Conservation (phyloP, 768 basidiomycete genomes). For the Neoboletus subvelutipes region DNA sequence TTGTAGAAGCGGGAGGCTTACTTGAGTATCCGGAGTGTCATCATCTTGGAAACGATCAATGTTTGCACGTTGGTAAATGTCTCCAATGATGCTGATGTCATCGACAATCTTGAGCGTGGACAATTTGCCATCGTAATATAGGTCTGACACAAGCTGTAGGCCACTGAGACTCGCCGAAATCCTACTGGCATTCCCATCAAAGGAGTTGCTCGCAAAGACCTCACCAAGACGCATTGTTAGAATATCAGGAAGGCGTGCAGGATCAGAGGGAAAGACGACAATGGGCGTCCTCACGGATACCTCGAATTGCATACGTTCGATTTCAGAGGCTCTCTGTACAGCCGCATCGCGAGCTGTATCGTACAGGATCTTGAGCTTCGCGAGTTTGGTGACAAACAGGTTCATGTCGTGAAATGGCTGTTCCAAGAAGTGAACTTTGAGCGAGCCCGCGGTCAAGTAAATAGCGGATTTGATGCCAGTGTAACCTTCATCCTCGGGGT, state of each 20-base stretch:
- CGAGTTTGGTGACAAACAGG: slow-evolving; percentile 78
- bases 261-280: slow-evolving; percentile 77
- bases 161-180: slow-evolving; percentile 77
- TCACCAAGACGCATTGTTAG: slow-evolving; percentile 86
- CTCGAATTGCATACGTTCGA: slow-evolving; percentile 91
- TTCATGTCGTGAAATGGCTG: slow-evolving; percentile 88
- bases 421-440: slow-evolving; percentile 87
- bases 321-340: slow-evolving; percentile 87
- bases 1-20: slow-evolving; percentile 32
- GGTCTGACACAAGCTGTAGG: slow-evolving; percentile 76
- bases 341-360: slow-evolving; percentile 93
- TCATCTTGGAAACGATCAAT: slow-evolving; percentile 52
- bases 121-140: slow-evolving; percentile 47
- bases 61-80: slow-evolving; percentile 60
- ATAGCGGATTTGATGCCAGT: slow-evolving; percentile 82
- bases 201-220: slow-evolving; percentile 78
- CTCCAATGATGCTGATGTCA: slow-evolving; percentile 74
- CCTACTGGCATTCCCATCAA: slow-evolving; percentile 52
- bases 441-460: slow-evolving; percentile 80
- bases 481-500: slow-evolving; percentile 66
- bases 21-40: slow-evolving; percentile 73
- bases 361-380: slow-evolving; percentile 89
- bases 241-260: slow-evolving; percentile 58
- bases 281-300: slow-evolving; percentile 92
- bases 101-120: slow-evolving; percentile 84